Conservation (phyloP, 805 yeast species). For the Torulaspora franciscae region DNA sequence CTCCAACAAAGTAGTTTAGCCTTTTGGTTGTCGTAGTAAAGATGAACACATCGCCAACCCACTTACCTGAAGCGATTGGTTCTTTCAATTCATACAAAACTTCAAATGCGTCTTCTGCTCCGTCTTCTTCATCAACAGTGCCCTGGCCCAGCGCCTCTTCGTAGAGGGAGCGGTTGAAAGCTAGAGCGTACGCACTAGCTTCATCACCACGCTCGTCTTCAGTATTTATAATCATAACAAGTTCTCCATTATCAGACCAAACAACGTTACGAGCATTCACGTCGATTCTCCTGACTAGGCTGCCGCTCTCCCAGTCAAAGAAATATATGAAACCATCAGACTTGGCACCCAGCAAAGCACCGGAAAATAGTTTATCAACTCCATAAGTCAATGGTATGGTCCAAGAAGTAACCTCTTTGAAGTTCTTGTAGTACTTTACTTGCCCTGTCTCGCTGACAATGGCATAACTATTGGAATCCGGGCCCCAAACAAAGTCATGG, state of each 20-base stretch:
- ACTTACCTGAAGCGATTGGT: conserved; percentile 77
- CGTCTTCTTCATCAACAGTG: conserved; percentile 70
- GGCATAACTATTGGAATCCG: conserved; percentile 83
- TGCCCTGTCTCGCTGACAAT: conserved; percentile 62
- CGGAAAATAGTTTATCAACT: conserved; percentile 80
- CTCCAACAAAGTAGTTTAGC: conserved; percentile 91
- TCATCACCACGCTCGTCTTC: conserved; percentile 40
- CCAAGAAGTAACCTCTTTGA: conserved; percentile 67
- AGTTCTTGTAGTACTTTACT: conserved; percentile 74
- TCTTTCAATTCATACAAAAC: conserved; percentile 80
- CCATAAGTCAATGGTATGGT: conserved; percentile 62
- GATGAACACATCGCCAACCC: conserved; percentile 96
- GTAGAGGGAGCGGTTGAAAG: conserved; percentile 64
- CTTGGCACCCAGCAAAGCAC: conserved; percentile 80
- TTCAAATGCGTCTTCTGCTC: conserved; percentile 81
- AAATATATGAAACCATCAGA: conserved; percentile 81
- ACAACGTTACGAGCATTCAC: conserved; percentile 74
- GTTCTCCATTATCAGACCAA: conserved; percentile 93
- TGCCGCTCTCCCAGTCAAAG: conserved; percentile 90
- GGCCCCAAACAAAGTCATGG: conserved; percentile 90
- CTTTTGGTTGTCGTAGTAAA: conserved; percentile 85
- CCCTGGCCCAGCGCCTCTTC: conserved; percentile 57
- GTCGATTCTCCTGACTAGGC: conserved; percentile 80
- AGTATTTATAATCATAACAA: conserved; percentile 66
- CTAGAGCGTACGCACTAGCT: conserved; percentile 65